These are phyloP conservation scores for Amaranthus hypochondriacus DNA, from an alignment of 148 eudicot species.

Conservation along the genomic window DNA sequence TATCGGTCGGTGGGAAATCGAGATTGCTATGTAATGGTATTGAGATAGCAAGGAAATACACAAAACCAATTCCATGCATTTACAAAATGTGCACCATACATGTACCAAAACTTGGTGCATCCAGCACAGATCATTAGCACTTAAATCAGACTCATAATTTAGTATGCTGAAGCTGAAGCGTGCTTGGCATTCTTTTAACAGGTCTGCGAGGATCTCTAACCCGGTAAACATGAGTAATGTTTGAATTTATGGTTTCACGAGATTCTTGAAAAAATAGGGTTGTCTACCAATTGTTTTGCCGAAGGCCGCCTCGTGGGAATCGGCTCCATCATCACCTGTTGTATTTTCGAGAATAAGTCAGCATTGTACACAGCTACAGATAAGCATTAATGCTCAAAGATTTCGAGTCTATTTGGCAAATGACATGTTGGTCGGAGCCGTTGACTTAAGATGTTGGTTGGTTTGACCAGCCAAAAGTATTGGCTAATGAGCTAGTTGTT, in stretches of 20 bases:
- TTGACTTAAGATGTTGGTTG: too few relatives aligned
- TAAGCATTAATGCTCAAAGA: neutral
- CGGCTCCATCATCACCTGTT: conserved; percentile 82
- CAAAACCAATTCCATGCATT: conserved; percentile 17
- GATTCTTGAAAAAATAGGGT: conserved; percentile 52
- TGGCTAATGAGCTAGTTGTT: too few relatives aligned
- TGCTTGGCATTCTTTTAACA: neutral
- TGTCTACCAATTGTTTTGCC: conserved; percentile 57
- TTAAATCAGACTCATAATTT: conserved; percentile 12
- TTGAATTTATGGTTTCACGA: conserved; percentile 22
- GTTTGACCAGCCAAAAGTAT: too few relatives aligned
- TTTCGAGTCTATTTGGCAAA: neutral
- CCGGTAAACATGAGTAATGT: conserved; percentile 8
- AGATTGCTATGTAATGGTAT: too few relatives aligned
- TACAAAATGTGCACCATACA: conserved; percentile 37
- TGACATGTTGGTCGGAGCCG: too few relatives aligned
- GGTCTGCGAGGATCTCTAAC: neutral
- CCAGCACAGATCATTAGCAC: conserved; percentile 1
- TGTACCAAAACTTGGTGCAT: conserved; percentile 35
- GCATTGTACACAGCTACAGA: too few relatives aligned
- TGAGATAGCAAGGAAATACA: too few relatives aligned
- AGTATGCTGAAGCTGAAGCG: neutral
- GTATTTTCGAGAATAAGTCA: neutral
- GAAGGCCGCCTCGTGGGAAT: conserved; percentile 77
- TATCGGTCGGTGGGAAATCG: too few relatives aligned